These are phyloP conservation scores for Vickermania spadyakhi DNA, from an alignment of 208 protist species.

Conservation along the genomic window DNA sequence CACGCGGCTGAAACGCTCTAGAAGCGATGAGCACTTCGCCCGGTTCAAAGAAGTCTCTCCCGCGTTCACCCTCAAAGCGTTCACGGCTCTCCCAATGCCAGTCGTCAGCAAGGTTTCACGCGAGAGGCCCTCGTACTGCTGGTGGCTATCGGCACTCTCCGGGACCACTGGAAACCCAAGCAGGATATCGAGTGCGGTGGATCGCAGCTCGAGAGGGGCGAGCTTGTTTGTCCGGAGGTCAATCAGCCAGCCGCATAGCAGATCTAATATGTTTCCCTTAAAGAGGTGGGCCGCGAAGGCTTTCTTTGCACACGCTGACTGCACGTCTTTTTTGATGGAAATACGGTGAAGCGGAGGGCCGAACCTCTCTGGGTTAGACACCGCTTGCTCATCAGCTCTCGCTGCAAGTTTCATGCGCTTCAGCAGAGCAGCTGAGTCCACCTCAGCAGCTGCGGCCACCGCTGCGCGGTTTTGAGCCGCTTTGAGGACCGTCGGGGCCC, in stretches of 20 bases:
- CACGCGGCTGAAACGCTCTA: slow-evolving; percentile 57
- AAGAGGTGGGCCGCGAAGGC: slow-evolving; percentile 36
- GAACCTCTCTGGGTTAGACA: neutral
- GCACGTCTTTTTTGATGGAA: slow-evolving; percentile 26
- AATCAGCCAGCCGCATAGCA: slow-evolving; percentile 76
- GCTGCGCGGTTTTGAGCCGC: slow-evolving; percentile 8
- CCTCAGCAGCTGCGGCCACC: slow-evolving; percentile 5
- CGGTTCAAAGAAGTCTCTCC: slow-evolving; percentile 55
- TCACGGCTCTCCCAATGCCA: slow-evolving; percentile 56
- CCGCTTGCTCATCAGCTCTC: slow-evolving; percentile 12
- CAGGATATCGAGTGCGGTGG: slow-evolving; percentile 63
- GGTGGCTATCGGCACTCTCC: slow-evolving; percentile 8
- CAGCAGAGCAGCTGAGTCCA: slow-evolving; percentile 6
- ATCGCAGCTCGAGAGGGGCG: slow-evolving; percentile 61
- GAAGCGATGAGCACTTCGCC: slow-evolving; percentile 50
- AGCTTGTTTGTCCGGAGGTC: slow-evolving; percentile 39
- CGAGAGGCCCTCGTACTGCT: slow-evolving; percentile 26
- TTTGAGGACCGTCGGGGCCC: slow-evolving; percentile 1
- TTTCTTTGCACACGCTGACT: slow-evolving; percentile 28
- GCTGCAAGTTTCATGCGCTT: slow-evolving; percentile 14
- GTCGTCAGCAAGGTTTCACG: slow-evolving; percentile 58
- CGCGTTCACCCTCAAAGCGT: slow-evolving; percentile 43
- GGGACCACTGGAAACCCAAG: slow-evolving; percentile 51
- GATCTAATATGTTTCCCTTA: slow-evolving; percentile 46
- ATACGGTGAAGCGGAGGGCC: slow-evolving; percentile 52